These are phyloP conservation scores for Asparagopsis taxiformis DNA, from an alignment of 31 red algal species.

Conservation along the genomic window DNA sequence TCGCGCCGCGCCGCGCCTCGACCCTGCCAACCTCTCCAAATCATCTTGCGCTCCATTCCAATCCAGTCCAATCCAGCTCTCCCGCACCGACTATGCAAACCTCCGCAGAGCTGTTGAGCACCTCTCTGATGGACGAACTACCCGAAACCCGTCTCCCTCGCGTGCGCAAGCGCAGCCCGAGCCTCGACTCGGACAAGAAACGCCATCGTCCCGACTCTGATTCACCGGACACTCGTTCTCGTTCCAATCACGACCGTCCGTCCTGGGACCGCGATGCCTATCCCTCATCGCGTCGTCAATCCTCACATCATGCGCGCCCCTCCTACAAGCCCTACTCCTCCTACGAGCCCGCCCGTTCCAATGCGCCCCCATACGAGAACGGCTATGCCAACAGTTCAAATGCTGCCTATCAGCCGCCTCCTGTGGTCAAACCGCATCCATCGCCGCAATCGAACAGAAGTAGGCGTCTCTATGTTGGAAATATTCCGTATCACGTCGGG, in stretches of 20 bases:
- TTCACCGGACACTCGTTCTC: conserved; percentile 5
- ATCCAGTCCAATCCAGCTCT: too few species aligned
- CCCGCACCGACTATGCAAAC: too few species aligned
- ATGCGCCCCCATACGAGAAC: conserved; percentile 14
- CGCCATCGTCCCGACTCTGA: conserved; percentile 18
- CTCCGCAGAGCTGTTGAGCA: too few species aligned
- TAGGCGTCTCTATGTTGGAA: conserved; percentile 72
- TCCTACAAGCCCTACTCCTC: neutral
- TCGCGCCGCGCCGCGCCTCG: too few species aligned
- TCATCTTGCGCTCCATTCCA: too few species aligned
- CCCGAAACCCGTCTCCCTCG: conserved; percentile 12
- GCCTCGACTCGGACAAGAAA: conserved; percentile 36
- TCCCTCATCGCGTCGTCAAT: conserved; percentile 1
- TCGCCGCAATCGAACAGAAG: too few species aligned
- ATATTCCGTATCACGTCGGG: conserved; percentile 63
- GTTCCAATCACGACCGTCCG: neutral
- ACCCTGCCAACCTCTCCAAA: too few species aligned
- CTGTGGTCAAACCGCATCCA: conserved; percentile 27
- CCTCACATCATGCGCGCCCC: conserved; percentile 1
- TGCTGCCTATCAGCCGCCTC: neutral
- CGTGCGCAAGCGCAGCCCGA: conserved; percentile 1
- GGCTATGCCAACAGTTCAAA: conserved; percentile 18
- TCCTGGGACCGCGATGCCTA: conserved; percentile 13
- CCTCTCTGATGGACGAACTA: too few species aligned
- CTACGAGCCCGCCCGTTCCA: neutral